Conservation (phyloP, 345 rosid species). For the Acer yangbiense region DNA sequence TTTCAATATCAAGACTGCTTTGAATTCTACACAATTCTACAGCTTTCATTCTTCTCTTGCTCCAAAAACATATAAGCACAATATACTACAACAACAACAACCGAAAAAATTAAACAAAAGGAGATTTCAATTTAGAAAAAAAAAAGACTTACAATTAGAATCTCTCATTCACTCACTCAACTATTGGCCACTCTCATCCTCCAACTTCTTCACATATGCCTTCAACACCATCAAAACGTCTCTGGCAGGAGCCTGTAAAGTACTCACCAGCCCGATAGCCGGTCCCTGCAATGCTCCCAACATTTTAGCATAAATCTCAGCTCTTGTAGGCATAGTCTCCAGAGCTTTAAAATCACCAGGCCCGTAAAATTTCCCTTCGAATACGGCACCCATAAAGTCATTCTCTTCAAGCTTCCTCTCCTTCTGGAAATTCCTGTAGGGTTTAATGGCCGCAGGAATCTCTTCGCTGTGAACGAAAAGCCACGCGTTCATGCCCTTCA, state of each 20-base stretch:
- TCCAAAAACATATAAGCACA: background rate
- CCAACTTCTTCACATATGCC: slow-evolving; percentile 89
- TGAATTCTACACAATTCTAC: slow-evolving; percentile 17
- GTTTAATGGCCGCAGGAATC: slow-evolving; percentile 80
- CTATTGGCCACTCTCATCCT: slow-evolving; percentile 70
- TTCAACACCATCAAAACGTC: slow-evolving; percentile 79
- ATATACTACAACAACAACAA: slow-evolving; percentile 8
- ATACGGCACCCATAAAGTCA: slow-evolving; percentile 87
- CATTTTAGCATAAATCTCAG: slow-evolving; percentile 83
- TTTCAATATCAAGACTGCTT: background rate
- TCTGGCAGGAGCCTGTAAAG: slow-evolving; percentile 87
- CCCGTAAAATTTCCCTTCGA: slow-evolving; percentile 86
- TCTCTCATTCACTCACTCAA: background rate
- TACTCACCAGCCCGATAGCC: slow-evolving; percentile 72
- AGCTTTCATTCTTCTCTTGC: slow-evolving; percentile 10
- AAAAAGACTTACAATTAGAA: slow-evolving; percentile 8
- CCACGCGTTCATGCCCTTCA: slow-evolving; percentile 98
- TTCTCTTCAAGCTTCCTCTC: slow-evolving; percentile 72
- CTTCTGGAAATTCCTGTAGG: slow-evolving; percentile 75
- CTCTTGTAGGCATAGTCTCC: slow-evolving; percentile 82
- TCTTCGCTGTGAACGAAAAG: slow-evolving; percentile 90
- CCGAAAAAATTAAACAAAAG: background rate
- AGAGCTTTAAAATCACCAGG: slow-evolving; percentile 73
- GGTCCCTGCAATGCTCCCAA: slow-evolving; percentile 81
- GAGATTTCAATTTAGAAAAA: background rate